Evolutionary conservation across 108 stramenopile species (phyloP).

Genomic region (Fistulifera pelliculosa): DNA sequence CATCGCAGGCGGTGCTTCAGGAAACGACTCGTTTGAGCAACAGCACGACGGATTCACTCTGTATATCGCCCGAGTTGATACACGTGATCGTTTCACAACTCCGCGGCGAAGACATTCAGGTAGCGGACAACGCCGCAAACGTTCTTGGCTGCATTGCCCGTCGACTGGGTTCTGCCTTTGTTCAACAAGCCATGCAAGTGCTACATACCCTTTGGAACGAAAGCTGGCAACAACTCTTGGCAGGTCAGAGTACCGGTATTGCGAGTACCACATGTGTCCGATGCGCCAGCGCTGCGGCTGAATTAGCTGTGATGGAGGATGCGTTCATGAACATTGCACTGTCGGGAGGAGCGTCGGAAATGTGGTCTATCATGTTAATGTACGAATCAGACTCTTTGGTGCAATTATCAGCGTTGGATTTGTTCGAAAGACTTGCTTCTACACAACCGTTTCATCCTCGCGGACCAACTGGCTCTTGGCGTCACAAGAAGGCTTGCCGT

Average conservation of each 20-base stretch:
- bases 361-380: slow-evolving; percentile 1
- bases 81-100: slow-evolving; percentile 14
- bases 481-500: slow-evolving; percentile 7
- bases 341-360: neutral
- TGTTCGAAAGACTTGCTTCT: slow-evolving; percentile 15
- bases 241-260: neutral
- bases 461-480: slow-evolving; percentile 18
- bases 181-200: neutral
- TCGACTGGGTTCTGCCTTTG: slow-evolving; percentile 7
- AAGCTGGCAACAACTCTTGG: neutral
- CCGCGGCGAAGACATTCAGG: slow-evolving; percentile 11
- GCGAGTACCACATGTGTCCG: slow-evolving; percentile 14
- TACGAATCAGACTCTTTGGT: slow-evolving; percentile 15
- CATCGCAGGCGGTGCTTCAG: slow-evolving; percentile 9
- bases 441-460: slow-evolving; percentile 11
- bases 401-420: slow-evolving; percentile 20
- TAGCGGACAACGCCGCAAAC: slow-evolving; percentile 10
- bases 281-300: slow-evolving; percentile 14
- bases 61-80: slow-evolving; percentile 8
- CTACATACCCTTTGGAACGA: slow-evolving; percentile 3
- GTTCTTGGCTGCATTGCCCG: slow-evolving; percentile 5
- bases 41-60: neutral
- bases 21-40: slow-evolving; percentile 1
- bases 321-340: slow-evolving; percentile 4
- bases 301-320: slow-evolving; percentile 7